These are phyloP conservation scores for Entoloma clypeatum DNA, from an alignment of 1,284 basidiomycete genomes.

Conservation along the genomic window DNA sequence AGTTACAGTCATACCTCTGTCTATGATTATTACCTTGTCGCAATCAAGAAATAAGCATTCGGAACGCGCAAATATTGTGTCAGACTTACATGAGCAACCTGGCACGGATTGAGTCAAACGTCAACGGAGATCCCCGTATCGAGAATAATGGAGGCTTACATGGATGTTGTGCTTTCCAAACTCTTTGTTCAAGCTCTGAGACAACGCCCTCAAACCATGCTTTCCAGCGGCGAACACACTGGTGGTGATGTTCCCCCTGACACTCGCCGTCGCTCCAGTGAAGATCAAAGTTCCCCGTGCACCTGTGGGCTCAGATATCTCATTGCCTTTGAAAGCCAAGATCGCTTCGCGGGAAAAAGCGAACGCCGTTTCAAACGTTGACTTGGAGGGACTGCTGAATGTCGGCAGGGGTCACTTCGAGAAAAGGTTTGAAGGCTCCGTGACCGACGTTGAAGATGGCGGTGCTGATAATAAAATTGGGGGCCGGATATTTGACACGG, in stretches of 20 bases:
- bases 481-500: conserved; percentile 46
- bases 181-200: conserved; percentile 76
- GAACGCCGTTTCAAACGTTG: conserved; percentile 61
- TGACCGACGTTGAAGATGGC: conserved; percentile 65
- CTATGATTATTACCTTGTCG: conserved; percentile 51
- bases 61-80: neutral
- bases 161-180: conserved; percentile 79
- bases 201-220: conserved; percentile 60
- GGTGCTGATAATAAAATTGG: conserved; percentile 50
- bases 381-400: conserved; percentile 44
- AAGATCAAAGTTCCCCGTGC: conserved; percentile 69
- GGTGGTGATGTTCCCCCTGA: conserved; percentile 62
- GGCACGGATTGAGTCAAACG: conserved; percentile 2
- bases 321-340: conserved; percentile 58
- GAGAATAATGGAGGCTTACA: conserved; percentile 33
- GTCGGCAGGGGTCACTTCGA: conserved; percentile 61
- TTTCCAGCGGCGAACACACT: conserved; percentile 70
- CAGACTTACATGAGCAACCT: conserved; percentile 61
- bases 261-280: conserved; percentile 72
- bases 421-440: conserved; percentile 63
- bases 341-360: conserved; percentile 67
- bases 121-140: neutral
- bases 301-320: conserved; percentile 39
- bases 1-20: conserved; percentile 38
- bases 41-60: conserved; percentile 3